Percentiles rank a stretch among this genome's conserved stretches.
phyloP scores from a whole-genome alignment of 139 green algal species.

The Zygnema circumcarinatum region DNA sequence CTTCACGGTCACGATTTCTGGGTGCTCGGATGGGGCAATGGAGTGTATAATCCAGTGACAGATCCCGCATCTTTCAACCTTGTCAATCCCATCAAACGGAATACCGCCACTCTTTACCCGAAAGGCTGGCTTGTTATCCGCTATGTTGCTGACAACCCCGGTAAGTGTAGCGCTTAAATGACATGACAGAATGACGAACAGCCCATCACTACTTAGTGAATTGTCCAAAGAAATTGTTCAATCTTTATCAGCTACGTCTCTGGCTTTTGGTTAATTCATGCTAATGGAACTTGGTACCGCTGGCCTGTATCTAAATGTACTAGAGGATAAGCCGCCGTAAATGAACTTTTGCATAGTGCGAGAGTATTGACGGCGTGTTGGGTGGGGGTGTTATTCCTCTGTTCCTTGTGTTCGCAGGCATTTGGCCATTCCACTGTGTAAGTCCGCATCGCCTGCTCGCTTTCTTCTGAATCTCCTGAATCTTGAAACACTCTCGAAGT shows the following conservation, averaged over 20 bases:
- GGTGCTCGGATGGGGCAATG: conserved; percentile 64
- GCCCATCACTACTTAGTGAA: background rate
- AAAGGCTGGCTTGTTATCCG: conserved; percentile 19
- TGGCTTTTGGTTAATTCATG: background rate
- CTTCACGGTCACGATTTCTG: conserved; percentile 77
- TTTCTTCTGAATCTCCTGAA: background rate
- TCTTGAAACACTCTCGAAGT: background rate
- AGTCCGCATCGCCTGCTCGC: background rate
- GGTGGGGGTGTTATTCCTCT: no score
- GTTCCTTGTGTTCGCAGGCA: background rate
- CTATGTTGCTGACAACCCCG: conserved; percentile 19
- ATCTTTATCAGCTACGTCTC: background rate
- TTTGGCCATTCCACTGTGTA: conserved; percentile 20
- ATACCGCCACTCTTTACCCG: conserved; percentile 55
- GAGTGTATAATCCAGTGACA: conserved; percentile 53
- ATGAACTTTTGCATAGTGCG: no score
- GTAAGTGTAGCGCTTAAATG: background rate
- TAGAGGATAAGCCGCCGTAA: no score
- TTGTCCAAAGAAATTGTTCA: background rate
- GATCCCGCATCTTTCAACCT: conserved; percentile 45
- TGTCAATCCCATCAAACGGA: conserved; percentile 56
- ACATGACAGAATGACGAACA: background rate
- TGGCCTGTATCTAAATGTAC: no score
- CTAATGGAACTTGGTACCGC: no score
- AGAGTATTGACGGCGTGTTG: no score